Base-by-base conservation (phyloP, 164 flowering plant species). In the Macadamia integrifolia region DNA sequence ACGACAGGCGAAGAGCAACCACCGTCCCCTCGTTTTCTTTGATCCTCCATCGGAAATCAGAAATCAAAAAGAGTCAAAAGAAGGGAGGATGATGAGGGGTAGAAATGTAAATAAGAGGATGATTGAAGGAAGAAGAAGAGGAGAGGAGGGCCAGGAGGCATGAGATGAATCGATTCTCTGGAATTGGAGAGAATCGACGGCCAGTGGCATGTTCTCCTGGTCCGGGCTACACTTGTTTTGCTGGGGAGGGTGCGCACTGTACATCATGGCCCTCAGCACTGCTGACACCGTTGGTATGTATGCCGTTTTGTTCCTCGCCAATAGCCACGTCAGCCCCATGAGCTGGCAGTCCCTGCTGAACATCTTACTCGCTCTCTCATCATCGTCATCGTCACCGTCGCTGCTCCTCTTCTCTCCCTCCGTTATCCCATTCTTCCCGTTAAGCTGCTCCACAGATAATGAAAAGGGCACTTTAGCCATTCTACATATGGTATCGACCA, bases 251-350 rank as follows among this genome's bases (percentile, higher is more conserved):
- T 90, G 93, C 31, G 91, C 76, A 59, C 89, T 89, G 84, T 92
- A 94, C 97, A 94, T 87, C 62, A 94, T 79, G 75, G 97, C 99
- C 3, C 97, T 85, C 23, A 94, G 60, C n/a, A 92, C 99, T 1
- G 99, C 99, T 1, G 99, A 94, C 2, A 94, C 99, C 28, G 97
- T 92, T n/a, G 99, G 99, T 0, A 94, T 94, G 76, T 84, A 90
- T 52, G 86, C 89, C 74, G 97, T 90, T 73, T 94, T 94, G 93
- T 94, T 92, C 10, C 87, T 79, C 7, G 88, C 91, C 11, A 94
- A 77, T 12, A 94, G 88, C 99, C 99, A 94, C 61, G 99, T 94
- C 76, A 94, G 84, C 67, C 99, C 97, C 97, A 94, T 94, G 11
- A 94, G 81, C 74, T 90, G 92, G 76, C 99, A 94, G 77, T 94